A percentile compares a stretch with the other conserved stretches of the same genome.
Conservation (phyloP, 768 basidiomycete species). For the Boletus insuetus region DNA sequence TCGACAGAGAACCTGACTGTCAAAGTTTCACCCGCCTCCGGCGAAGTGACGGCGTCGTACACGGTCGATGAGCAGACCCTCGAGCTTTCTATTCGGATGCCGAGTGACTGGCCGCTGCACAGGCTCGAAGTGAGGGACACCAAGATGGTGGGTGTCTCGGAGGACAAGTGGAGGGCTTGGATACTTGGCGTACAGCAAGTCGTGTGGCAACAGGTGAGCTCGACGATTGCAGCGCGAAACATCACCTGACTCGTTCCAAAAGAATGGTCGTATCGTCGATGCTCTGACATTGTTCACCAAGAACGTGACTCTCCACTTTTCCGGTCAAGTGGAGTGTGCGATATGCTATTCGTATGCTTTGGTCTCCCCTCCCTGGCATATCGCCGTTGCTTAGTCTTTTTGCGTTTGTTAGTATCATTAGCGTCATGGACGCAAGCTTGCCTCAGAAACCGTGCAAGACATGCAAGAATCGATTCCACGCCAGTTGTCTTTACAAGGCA, state of each 20-base stretch:
- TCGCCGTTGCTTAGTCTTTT: not conserved
- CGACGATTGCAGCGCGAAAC: conserved; percentile 2
- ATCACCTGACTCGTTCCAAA: not conserved
- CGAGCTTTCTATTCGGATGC: conserved; percentile 84
- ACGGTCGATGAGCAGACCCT: conserved; percentile 90
- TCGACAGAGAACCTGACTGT: conserved; percentile 76
- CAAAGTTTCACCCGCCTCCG: conserved; percentile 67
- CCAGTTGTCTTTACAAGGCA: conserved; percentile 87
- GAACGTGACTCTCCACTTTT: conserved; percentile 90
- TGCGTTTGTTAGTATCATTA: conserved; percentile 66
- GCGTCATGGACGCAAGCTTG: conserved; percentile 80
- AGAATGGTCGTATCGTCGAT: conserved; percentile 92
- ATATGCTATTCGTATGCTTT: conserved; percentile 85
- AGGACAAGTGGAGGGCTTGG: conserved; percentile 92
- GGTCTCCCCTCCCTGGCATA: not conserved
- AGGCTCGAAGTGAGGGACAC: conserved; percentile 85
- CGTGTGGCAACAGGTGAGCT: conserved; percentile 76
- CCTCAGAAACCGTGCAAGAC: conserved; percentile 92
- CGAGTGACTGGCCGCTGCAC: conserved; percentile 87
- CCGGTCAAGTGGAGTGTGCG: conserved; percentile 93
- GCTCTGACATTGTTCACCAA: conserved; percentile 89
- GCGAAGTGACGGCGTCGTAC: conserved; percentile 84
- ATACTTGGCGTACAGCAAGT: conserved; percentile 88
- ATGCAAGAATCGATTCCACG: conserved; percentile 93
- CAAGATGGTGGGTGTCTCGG: conserved; percentile 82